These are phyloP conservation scores for Fusarium miscanthi DNA, from an alignment of 2,329 filamentous ascomycete genomes.

Conservation along the genomic window DNA sequence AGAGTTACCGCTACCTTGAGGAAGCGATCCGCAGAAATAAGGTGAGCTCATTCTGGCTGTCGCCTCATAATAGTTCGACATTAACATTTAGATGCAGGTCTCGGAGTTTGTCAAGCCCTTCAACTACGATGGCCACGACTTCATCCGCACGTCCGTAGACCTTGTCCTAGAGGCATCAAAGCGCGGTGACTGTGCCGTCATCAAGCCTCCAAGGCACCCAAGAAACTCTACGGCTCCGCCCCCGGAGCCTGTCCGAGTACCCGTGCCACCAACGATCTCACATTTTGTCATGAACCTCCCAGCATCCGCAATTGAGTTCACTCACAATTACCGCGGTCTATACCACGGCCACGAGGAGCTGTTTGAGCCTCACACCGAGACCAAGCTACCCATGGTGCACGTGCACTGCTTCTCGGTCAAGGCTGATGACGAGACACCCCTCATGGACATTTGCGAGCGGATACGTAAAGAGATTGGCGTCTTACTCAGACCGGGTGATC, in stretches of 20 bases:
- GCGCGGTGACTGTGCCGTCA: conserved; percentile 64
- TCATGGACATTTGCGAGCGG: conserved; percentile 58
- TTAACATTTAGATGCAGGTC: conserved; percentile 56
- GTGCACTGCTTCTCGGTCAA: conserved; percentile 95
- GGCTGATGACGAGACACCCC: conserved; percentile 76
- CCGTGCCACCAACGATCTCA: conserved; percentile 79
- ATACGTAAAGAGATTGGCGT: conserved; percentile 56
- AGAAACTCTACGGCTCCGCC: conserved; percentile 53
- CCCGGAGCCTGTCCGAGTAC: conserved; percentile 54
- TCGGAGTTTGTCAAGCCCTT: conserved; percentile 78
- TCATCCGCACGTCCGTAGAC: conserved; percentile 78
- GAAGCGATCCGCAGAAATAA: conserved; percentile 83
- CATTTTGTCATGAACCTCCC: conserved; percentile 99
- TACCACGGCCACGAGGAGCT: conserved; percentile 77
- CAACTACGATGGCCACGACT: conserved; percentile 83
- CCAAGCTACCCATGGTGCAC: conserved; percentile 82
- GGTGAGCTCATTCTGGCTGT: conserved; percentile 56
- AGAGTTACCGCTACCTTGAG: conserved; percentile 79
- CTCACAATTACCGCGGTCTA: conserved; percentile 74
- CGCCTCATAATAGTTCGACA: background rate
- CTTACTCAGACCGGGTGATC: conserved; percentile 56
- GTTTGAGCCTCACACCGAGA: conserved; percentile 69
- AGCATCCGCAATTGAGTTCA: conserved; percentile 86
- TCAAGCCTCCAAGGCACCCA: conserved; percentile 56
- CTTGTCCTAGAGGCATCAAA: conserved; percentile 64